Conservation (phyloP, 306 rosid species). For the Ziziphus jujuba region DNA sequence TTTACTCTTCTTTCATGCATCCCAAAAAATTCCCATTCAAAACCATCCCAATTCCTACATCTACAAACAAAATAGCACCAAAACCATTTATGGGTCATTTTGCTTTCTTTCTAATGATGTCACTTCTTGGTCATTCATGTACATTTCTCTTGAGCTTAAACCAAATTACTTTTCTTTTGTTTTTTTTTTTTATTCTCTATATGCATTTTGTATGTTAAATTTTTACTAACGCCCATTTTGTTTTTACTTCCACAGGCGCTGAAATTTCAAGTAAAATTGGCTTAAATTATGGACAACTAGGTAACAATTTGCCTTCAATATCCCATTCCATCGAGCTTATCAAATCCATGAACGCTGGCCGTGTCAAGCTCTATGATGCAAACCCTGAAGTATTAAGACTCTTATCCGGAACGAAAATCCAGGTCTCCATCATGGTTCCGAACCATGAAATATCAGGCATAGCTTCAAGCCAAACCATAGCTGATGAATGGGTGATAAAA, state of each 20-base stretch:
- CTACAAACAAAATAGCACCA: slow-evolving; percentile 1
- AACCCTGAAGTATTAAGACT: slow-evolving; percentile 56
- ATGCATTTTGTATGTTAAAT: background rate
- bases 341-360: slow-evolving; percentile 46
- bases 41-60: too few relatives aligned
- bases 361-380: slow-evolving; percentile 72
- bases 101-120: slow-evolving; percentile 29
- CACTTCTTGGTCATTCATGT: slow-evolving; percentile 46
- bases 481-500: slow-evolving; percentile 70
- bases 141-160: slow-evolving; percentile 14
- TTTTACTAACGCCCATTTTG: background rate
- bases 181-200: too few relatives aligned
- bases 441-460: slow-evolving; percentile 59
- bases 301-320: slow-evolving; percentile 72
- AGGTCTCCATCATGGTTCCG: slow-evolving; percentile 73
- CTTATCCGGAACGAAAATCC: slow-evolving; percentile 52
- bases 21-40: background rate
- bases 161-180: background rate
- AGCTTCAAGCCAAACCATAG: slow-evolving; percentile 52
- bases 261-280: slow-evolving; percentile 57
- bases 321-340: slow-evolving; percentile 44
- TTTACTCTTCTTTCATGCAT: background rate
- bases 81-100: slow-evolving; percentile 32
- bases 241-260: slow-evolving; percentile 37
- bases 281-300: slow-evolving; percentile 73